Base-by-base conservation (phyloP, 2,329 filamentous ascomycete species). In the Bipolaris cookei region DNA sequence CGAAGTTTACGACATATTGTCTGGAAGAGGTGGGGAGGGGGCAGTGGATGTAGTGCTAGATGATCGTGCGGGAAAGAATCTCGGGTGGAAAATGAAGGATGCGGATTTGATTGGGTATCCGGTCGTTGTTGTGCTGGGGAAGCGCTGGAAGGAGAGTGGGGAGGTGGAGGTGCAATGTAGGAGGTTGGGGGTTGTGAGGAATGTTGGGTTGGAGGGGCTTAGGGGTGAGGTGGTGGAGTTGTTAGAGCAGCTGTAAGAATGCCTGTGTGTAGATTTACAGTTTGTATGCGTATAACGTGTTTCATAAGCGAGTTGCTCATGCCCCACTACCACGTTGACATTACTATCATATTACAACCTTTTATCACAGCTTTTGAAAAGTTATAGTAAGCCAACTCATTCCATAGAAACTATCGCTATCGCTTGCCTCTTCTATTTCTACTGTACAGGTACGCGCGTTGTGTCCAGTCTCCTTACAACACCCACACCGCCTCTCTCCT, bases 61-160 rank as follows among this genome's bases (percentile, higher is more conserved):
- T 60, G 78, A 80, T 67, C 63, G 78, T 18, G 72, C 80, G 10
- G 76, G 79, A 25, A 83, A 86, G 64, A 80, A 84, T 1, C 81
- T 97, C 59, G 85, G 86, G 3, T 97, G 91, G 91, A 98, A 96
- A 75, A 80, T 98, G 71, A 87, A 86, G 35, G 95, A 99, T 77
- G 95, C 94, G 1, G 93, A 98, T 75, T 74, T 95, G 56, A 86
- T 94, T 52, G 95, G 95, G 3, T 97, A 96, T 73, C 94, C 94
- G 0, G 82, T 98, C 11, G 82, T 94, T 7, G 81, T 97, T 11
- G 83, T 97, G 1, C 76, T 98, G 30, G 94, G 94, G 6, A 61
- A 64, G 16, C 59, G 58, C 6, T 77, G 75, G 75, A 69, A 66
- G 59, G 65, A 72, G 35, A 67, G 39, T 45, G 56, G 58, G 54